phyloP scores from a whole-genome alignment of 208 protist species.

The Acanthamoeba comandoni region DNA sequence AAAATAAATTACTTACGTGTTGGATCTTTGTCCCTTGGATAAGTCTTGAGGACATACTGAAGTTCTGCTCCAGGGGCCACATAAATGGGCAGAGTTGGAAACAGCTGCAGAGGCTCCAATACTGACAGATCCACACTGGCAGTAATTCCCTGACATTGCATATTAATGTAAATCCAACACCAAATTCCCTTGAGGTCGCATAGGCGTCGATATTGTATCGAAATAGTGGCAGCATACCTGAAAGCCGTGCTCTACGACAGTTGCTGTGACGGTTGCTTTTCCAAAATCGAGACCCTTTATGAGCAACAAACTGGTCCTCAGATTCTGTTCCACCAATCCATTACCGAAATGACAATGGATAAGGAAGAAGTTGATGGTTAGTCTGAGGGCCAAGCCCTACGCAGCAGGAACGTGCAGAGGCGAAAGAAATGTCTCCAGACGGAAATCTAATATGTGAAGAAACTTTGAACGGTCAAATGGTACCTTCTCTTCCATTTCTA shows the following conservation, averaged over 20 bases:
- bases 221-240: neutral
- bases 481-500: conserved; percentile 71
- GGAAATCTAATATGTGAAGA: no score
- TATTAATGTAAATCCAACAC: no score
- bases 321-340: neutral
- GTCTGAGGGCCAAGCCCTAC: neutral
- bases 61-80: conserved; percentile 48
- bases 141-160: neutral
- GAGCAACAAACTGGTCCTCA: neutral
- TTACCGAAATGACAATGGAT: neutral
- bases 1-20: conserved; percentile 24
- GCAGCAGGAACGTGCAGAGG: neutral
- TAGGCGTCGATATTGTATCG: neutral
- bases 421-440: neutral
- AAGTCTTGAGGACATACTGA: conserved; percentile 33
- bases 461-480: neutral
- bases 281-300: conserved; percentile 66
- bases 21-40: conserved; percentile 38
- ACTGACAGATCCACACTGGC: conserved; percentile 49
- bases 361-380: neutral
- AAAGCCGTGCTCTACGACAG: conserved; percentile 41
- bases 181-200: neutral
- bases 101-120: conserved; percentile 63
- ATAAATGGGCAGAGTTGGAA: conserved; percentile 36
- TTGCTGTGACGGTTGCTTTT: conserved; percentile 65